Evolutionary conservation across 2,329 filamentous ascomycete genomes (phyloP), one percentile per base, ranked within the genome.

Genomic region (Dactylellina cionopaga): DNA sequence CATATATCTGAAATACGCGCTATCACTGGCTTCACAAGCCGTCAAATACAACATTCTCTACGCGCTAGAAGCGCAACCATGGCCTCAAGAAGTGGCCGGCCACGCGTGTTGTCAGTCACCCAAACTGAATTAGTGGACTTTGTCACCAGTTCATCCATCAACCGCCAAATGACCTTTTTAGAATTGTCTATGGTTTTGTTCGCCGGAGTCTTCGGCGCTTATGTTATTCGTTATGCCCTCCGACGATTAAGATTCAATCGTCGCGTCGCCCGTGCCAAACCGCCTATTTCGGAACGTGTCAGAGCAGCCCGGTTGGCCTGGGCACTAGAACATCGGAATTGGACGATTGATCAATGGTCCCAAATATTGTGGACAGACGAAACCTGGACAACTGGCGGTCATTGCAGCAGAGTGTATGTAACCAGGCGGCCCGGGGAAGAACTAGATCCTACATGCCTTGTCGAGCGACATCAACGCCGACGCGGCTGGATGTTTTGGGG

Each of bases 401-500:
- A 41, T 9, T 63, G 76, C 59, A 17, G 64, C 7, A 60, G 71
- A 9, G 39, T 54, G 1, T 75, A 41, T 22, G 75, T 77, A 4
- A 77, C 74, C 11, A 54, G 72, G 3, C 56, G 66, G 3, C n/a
- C 27, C 31, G 74, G 73, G 7, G 76, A 78, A 44, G 74, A 75
- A 41, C 74, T 71, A 24, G 74, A 78, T 69, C 62, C 56, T 9
- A 76, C 68, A 47, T 77, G 71, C 58, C 63, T 78, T 27, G 56
- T 75, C 9, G 73, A 77, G 15, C 70, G 66, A 22, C 17, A 75
- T 27, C 65, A 75, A 35, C 46, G 70, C 13, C 75, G 75, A 51
- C 33, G 54, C 19, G 77, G 78, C 2, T 79, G 69, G 76, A 79
- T 79, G 75, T 79, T 80, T 56, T 80, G 75, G 78, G n/a, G 74